phyloP scores from a whole-genome alignment of 768 basidiomycete genomes.

The Hebeloma cylindrosporum region DNA sequence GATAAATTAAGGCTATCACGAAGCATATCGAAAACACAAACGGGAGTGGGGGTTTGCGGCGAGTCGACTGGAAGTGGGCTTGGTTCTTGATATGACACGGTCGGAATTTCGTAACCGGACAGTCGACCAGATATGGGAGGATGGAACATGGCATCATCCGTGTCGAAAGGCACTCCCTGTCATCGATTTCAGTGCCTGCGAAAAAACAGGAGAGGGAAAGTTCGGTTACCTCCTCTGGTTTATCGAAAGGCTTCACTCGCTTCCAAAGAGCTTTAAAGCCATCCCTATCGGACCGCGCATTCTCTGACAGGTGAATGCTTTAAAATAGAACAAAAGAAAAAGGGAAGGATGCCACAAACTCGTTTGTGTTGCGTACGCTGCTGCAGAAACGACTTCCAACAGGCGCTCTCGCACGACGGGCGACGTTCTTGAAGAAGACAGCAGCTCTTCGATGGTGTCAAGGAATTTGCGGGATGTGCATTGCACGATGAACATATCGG shows the following conservation, averaged over 20 bases:
- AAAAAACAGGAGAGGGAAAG: not conserved
- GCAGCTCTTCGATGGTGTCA: slow-evolving; percentile 74
- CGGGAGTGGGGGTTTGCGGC: slow-evolving; percentile 27
- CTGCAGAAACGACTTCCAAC: slow-evolving; percentile 78
- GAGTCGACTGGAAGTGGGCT: slow-evolving; percentile 29
- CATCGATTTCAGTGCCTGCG: no score
- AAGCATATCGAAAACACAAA: slow-evolving; percentile 7
- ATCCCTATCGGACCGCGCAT: slow-evolving; percentile 34
- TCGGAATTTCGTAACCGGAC: slow-evolving; percentile 38
- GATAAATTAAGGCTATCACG: not conserved
- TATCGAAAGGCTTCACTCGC: slow-evolving; percentile 74
- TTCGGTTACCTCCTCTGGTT: slow-evolving; percentile 69
- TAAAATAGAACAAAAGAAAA: not conserved
- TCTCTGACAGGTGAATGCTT: slow-evolving; percentile 19
- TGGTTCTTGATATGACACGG: slow-evolving; percentile 37
- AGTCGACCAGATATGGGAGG: slow-evolving; percentile 50
- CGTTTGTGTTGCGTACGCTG: slow-evolving; percentile 64
- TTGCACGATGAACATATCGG: slow-evolving; percentile 68
- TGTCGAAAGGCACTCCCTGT: slow-evolving; percentile 76
- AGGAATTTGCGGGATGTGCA: slow-evolving; percentile 76
- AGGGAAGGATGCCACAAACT: slow-evolving; percentile 34
- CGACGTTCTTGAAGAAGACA: slow-evolving; percentile 59
- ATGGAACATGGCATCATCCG: slow-evolving; percentile 77
- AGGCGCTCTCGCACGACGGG: slow-evolving; percentile 83
- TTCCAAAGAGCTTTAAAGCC: slow-evolving; percentile 75